A percentile compares a stretch with the other conserved stretches of the same genome.
Conservation (phyloP, 2,329 filamentous ascomycete species). For the Lachnellula occidentalis region DNA sequence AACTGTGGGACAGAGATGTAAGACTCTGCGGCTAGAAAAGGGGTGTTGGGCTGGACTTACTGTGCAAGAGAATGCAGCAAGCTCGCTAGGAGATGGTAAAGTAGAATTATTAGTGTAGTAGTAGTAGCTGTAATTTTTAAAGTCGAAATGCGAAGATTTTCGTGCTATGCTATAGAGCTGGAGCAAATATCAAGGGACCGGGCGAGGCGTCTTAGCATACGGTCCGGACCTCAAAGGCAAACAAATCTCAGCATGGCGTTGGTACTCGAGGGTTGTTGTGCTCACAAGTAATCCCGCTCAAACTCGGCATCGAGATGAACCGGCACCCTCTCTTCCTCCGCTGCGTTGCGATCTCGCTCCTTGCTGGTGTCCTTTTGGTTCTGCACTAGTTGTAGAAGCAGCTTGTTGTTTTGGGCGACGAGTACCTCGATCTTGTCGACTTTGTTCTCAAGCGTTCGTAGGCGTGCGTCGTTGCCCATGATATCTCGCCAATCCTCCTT, state of each 20-base stretch:
- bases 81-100: too few relatives aligned
- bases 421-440: constrained; percentile 30
- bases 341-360: constrained; percentile 20
- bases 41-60: too few relatives aligned
- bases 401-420: constrained; percentile 30
- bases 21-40: too few relatives aligned
- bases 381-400: constrained; percentile 27
- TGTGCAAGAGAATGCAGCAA: too few relatives aligned
- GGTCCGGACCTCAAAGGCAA: constrained; percentile 23
- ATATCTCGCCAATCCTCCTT: constrained; percentile 32
- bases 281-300: constrained; percentile 32
- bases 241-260: constrained; percentile 20
- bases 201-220: constrained; percentile 28
- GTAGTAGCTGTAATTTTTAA: too few relatives aligned
- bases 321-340: constrained; percentile 29
- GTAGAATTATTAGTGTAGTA: too few relatives aligned
- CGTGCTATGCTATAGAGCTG: too few relatives aligned
- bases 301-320: constrained; percentile 32
- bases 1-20: too few relatives aligned
- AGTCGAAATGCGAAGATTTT: too few relatives aligned
- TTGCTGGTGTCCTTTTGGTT: constrained; percentile 19
- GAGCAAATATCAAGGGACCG: constrained; percentile 20
- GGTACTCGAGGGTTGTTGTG: constrained; percentile 10
- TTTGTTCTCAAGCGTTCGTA: constrained; percentile 28
- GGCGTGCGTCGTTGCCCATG: constrained; percentile 30